Percentiles rank a stretch among this genome's conserved stretches.
These are phyloP conservation scores for Stephanodiscus minutulus DNA, from an alignment of 108 stramenopile species.

Conservation along the genomic window DNA sequence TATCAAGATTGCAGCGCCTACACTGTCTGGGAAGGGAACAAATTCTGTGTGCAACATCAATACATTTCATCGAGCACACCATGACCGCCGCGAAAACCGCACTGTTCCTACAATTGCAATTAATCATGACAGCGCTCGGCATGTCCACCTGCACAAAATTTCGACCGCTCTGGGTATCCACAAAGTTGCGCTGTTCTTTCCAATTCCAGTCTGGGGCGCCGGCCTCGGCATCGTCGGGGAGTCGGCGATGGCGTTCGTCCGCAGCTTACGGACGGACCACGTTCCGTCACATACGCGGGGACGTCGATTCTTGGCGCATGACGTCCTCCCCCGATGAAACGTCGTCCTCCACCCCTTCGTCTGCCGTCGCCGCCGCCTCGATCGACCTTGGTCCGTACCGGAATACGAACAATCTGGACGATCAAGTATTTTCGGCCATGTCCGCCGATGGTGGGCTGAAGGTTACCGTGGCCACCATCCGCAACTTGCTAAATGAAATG, in stretches of 20 bases:
- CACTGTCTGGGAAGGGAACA: no score
- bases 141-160: constrained; percentile 4
- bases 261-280: constrained; percentile 31
- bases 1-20: no score
- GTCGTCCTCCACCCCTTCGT: constrained; percentile 2
- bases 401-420: constrained; percentile 72
- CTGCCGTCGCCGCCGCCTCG: neutral
- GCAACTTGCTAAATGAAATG: constrained; percentile 84
- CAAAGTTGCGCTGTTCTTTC: constrained; percentile 1
- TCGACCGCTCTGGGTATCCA: neutral
- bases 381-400: constrained; percentile 30
- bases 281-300: constrained; percentile 21
- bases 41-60: no score
- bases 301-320: constrained; percentile 26
- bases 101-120: constrained; percentile 7
- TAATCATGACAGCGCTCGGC: constrained; percentile 7
- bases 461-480: constrained; percentile 77
- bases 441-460: constrained; percentile 80
- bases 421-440: constrained; percentile 86
- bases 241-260: constrained; percentile 5
- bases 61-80: neutral
- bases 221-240: neutral
- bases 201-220: neutral
- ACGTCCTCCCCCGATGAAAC: constrained; percentile 13
- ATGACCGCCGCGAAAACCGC: neutral